A percentile compares a stretch with the other conserved stretches of the same genome.
Evolutionary conservation across 352 stramenopile genomes (phyloP).

Genomic region (Saprolegnia diclina): DNA sequence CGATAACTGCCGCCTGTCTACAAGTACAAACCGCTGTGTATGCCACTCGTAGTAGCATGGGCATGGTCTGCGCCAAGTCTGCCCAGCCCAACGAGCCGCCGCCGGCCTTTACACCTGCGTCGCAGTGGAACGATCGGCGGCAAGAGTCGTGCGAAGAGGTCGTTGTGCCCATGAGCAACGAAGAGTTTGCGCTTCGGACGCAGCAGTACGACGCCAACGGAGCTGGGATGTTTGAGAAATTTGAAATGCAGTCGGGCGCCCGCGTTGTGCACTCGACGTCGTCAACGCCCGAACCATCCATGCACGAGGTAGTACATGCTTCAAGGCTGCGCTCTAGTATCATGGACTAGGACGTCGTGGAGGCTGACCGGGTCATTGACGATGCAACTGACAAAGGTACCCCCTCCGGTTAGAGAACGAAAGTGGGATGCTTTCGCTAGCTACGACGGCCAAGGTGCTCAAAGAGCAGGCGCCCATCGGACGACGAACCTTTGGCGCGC

Average conservation of each 20-base stretch:
- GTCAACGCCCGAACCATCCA: background rate
- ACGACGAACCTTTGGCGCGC: background rate
- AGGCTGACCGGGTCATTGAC: background rate
- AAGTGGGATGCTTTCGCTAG: background rate
- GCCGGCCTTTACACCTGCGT: background rate
- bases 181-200: background rate
- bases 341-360: too few relatives aligned
- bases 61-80: background rate
- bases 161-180: constrained; percentile 7
- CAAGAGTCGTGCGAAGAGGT: background rate
- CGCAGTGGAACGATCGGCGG: background rate
- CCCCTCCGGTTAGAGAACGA: background rate
- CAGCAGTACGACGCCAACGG: constrained; percentile 4
- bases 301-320: too few relatives aligned
- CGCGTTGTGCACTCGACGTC: background rate
- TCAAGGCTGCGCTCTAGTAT: too few relatives aligned
- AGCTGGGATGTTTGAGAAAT: background rate
- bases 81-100: background rate
- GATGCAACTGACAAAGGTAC: background rate
- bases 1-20: too few relatives aligned
- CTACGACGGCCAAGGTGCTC: background rate
- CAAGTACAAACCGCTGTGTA: too few relatives aligned
- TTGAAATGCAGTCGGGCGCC: background rate
- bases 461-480: background rate
- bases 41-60: too few relatives aligned